Evolutionary conservation across 2,329 filamentous ascomycete genomes (phyloP).

Genomic region (Ampelomyces quisqualis): DNA sequence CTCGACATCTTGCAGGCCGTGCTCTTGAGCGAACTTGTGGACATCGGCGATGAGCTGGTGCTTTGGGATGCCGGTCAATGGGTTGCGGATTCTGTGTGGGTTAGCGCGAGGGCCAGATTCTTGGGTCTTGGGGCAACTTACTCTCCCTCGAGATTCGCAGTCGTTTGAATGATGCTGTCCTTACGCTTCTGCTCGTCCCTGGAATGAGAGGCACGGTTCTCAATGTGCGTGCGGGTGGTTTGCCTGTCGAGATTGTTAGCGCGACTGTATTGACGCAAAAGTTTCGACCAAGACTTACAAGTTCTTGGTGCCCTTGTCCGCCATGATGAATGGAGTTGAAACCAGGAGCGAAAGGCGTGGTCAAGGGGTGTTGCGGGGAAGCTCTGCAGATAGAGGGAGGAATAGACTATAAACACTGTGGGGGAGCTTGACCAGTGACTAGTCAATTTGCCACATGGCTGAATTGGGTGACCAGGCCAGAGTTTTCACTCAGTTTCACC

Average conservation of each 20-base stretch:
- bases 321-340: conserved; percentile 10
- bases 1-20: conserved; percentile 60
- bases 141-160: conserved; percentile 35
- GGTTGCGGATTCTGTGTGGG: conserved; percentile 54
- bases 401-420: conserved; percentile 11
- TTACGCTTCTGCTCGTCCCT: conserved; percentile 27
- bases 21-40: conserved; percentile 60
- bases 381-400: neutral
- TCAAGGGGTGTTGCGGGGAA: neutral
- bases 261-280: conserved; percentile 5
- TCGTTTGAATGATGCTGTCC: conserved; percentile 27
- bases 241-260: conserved; percentile 12
- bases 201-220: conserved; percentile 26
- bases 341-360: conserved; percentile 1
- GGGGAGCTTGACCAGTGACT: conserved; percentile 8
- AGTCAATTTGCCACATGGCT: conserved; percentile 7
- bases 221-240: conserved; percentile 13
- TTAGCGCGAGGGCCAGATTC: conserved; percentile 5
- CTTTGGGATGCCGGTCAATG: conserved; percentile 57
- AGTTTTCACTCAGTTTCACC: neutral
- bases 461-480: neutral
- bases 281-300: conserved; percentile 10
- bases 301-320: conserved; percentile 20
- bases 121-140: conserved; percentile 18
- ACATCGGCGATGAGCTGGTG: conserved; percentile 58